Percentiles rank a stretch among this genome's conserved stretches.
Evolutionary conservation across 345 rosid genomes (phyloP).

Genomic region (Rhizophora apiculata): DNA sequence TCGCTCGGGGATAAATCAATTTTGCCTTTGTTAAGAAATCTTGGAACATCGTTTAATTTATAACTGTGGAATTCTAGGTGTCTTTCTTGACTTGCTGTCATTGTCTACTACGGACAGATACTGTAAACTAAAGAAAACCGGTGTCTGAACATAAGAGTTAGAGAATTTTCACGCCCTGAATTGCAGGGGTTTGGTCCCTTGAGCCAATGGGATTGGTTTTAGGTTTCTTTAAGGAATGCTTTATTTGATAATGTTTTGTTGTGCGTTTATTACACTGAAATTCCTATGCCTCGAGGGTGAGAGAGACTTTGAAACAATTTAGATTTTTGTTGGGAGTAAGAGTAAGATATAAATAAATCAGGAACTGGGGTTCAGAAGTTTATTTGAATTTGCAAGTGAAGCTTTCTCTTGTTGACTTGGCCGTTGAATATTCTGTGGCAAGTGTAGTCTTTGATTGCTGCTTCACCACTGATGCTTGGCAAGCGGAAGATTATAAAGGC

Average conservation of each 20-base stretch:
- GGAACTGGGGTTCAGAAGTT: conserved; percentile 4
- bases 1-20: background rate
- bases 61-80: too few species aligned
- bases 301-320: too few species aligned
- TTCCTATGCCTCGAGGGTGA: too few species aligned
- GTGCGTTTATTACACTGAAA: too few species aligned
- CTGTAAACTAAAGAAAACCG: too few species aligned
- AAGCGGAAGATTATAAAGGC: conserved; percentile 54
- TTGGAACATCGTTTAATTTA: too few species aligned
- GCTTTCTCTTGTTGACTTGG: conserved; percentile 13
- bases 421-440: conserved; percentile 12
- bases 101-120: too few species aligned
- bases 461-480: conserved; percentile 66
- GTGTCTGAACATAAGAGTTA: too few species aligned
- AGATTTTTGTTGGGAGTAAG: background rate
- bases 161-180: background rate
- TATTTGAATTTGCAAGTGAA: background rate
- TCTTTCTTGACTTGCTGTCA: too few species aligned
- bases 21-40: background rate
- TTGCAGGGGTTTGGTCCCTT: background rate
- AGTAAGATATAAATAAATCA: background rate
- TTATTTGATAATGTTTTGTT: background rate
- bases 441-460: conserved; percentile 82
- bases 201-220: background rate
- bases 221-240: background rate